Evolutionary conservation across 305 asterid species (phyloP).

Genomic region (Solanum chacoense): DNA sequence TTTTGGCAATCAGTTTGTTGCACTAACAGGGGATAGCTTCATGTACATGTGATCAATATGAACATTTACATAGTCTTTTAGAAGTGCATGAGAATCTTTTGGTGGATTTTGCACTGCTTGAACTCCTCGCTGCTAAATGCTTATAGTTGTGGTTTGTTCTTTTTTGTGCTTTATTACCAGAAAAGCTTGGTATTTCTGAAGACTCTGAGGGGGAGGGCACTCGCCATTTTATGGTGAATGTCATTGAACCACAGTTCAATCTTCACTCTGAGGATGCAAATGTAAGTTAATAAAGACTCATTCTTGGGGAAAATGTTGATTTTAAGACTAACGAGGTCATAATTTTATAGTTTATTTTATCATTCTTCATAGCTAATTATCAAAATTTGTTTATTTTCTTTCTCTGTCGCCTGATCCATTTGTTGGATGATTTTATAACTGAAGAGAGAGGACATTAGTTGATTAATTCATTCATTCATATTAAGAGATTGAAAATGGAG

Average conservation of each 20-base stretch:
- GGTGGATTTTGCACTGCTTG: not conserved
- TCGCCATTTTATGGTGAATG: constrained; percentile 97
- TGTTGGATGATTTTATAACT: not conserved
- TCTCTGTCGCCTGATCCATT: not conserved
- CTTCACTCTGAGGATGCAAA: constrained; percentile 99
- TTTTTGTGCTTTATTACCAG: constrained; percentile 36
- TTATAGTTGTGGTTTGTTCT: constrained; percentile 2
- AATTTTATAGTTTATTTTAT: not conserved
- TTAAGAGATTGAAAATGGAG: not conserved
- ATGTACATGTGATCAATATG: not conserved
- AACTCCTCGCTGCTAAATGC: not conserved
- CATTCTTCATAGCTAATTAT: not conserved
- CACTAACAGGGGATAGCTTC: not conserved
- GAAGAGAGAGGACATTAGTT: not conserved
- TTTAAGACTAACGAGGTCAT: not conserved
- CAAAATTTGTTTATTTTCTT: not conserved
- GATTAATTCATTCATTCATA: not conserved
- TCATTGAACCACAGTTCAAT: constrained; percentile 98
- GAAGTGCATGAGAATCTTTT: not conserved
- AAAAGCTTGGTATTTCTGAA: constrained; percentile 38
- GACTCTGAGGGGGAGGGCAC: constrained; percentile 90
- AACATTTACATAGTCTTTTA: not conserved
- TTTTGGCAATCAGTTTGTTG: not conserved
- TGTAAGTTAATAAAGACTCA: constrained; percentile 37
- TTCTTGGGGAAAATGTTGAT: not conserved